Conservation (phyloP, 2,329 filamentous ascomycete genomes). For the Ophiostoma perfectum region DNA sequence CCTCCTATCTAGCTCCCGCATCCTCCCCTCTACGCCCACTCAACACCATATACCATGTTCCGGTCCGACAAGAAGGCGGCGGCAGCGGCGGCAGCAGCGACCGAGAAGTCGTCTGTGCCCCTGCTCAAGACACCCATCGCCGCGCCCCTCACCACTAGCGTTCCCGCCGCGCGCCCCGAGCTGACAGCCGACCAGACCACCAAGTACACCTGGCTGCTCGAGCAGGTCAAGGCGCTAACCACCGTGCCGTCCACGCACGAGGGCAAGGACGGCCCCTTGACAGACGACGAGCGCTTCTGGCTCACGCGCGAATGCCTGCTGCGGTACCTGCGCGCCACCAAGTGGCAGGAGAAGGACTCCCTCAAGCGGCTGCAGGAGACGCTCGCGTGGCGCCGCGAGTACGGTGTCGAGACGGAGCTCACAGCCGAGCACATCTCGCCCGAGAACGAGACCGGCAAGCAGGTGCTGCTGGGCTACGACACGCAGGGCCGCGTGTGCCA, state of each 20-base stretch:
- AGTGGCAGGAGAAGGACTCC: conserved; percentile 75
- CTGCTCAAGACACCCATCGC: conserved; percentile 44
- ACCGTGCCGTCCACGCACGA: conserved; percentile 32
- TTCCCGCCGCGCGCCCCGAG: conserved; percentile 49
- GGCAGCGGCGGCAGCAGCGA: conserved; percentile 17
- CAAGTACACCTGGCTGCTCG: conserved; percentile 76
- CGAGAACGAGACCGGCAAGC: conserved; percentile 96
- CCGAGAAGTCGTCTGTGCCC: conserved; percentile 6
- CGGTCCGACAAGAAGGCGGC: conserved; percentile 8
- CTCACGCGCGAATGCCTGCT: conserved; percentile 87
- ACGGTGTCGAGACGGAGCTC: conserved; percentile 65
- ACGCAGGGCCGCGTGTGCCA: conserved; percentile 78
- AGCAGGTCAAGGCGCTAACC: conserved; percentile 61
- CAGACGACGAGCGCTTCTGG: conserved; percentile 79
- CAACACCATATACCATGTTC: conserved; percentile 4
- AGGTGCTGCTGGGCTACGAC: conserved; percentile 84
- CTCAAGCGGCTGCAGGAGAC: conserved; percentile 75
- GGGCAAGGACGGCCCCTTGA: conserved; percentile 59
- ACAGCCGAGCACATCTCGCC: conserved; percentile 83
- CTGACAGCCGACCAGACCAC: conserved; percentile 70
- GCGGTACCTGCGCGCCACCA: conserved; percentile 87
- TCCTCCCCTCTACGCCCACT: neutral
- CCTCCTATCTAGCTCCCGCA: neutral
- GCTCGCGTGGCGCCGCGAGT: conserved; percentile 83
- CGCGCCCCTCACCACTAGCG: conserved; percentile 52